A percentile compares a stretch with the other conserved stretches of the same genome.
Conservation (phyloP, 768 basidiomycete genomes). For the Leucosporidium creatinivorum region DNA sequence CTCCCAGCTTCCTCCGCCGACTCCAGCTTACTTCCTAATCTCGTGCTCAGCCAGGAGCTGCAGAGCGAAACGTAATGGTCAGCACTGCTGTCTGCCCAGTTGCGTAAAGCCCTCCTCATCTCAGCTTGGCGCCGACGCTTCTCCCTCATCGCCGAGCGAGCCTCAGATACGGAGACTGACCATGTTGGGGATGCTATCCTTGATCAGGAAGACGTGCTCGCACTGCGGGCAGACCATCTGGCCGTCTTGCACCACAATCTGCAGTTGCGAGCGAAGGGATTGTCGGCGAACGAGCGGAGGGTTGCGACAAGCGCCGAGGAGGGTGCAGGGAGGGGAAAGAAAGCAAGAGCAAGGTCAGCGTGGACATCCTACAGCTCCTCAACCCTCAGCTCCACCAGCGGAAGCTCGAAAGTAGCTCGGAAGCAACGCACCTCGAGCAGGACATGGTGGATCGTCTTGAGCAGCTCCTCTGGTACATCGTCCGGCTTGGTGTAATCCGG, state of each 20-base stretch:
- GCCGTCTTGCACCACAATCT: slow-evolving; percentile 91
- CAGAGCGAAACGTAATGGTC: neutral
- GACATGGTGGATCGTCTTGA: slow-evolving; percentile 80
- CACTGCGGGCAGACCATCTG: slow-evolving; percentile 90
- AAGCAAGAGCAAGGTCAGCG: neutral
- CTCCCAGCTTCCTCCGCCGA: no score
- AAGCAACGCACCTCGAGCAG: slow-evolving; percentile 70
- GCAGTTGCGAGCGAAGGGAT: slow-evolving; percentile 3
- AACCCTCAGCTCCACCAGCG: neutral
- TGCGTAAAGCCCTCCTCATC: no score
- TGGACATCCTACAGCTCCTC: no score
- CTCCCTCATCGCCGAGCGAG: no score
- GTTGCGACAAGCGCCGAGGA: neutral
- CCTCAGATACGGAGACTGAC: no score
- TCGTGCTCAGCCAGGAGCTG: slow-evolving; percentile 91
- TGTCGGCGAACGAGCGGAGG: neutral
- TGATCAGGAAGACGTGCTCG: slow-evolving; percentile 78
- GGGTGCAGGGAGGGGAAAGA: neutral
- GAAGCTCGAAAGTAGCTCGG: no score
- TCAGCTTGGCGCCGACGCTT: neutral
- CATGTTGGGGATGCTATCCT: slow-evolving; percentile 97
- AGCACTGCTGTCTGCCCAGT: no score
- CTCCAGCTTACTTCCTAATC: slow-evolving; percentile 37
- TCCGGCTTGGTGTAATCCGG: slow-evolving; percentile 51
- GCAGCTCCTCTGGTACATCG: slow-evolving; percentile 70